Evolutionary conservation across 768 basidiomycete genomes (phyloP).

Genomic region (Galerina sulciceps): DNA sequence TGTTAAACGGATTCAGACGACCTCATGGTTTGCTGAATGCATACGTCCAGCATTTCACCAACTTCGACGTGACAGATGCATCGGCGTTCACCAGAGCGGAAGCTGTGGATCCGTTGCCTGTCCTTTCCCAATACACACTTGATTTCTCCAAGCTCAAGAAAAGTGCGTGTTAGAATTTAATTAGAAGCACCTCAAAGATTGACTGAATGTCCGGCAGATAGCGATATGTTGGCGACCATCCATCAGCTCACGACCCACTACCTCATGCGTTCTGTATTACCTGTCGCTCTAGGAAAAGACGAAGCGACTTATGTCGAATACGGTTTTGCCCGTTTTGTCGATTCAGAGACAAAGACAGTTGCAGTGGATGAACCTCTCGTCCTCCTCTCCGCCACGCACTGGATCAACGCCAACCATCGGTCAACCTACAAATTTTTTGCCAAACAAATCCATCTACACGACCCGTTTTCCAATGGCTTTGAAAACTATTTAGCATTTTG

Average conservation of each 20-base stretch:
- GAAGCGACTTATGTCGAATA: constrained; percentile 46
- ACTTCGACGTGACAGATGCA: constrained; percentile 43
- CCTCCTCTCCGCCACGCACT: constrained; percentile 43
- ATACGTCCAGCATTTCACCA: constrained; percentile 44
- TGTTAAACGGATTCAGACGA: constrained; percentile 39
- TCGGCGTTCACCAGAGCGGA: constrained; percentile 32
- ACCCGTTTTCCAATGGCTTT: constrained; percentile 42
- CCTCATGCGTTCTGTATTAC: constrained; percentile 44
- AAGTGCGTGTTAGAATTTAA: constrained; percentile 28
- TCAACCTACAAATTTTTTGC: constrained; percentile 42
- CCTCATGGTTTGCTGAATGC: constrained; percentile 45
- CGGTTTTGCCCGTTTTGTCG: constrained; percentile 48
- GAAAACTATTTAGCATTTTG: constrained; percentile 50
- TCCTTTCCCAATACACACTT: constrained; percentile 40
- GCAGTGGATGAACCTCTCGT: constrained; percentile 49
- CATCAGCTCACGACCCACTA: constrained; percentile 42
- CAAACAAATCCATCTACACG: constrained; percentile 35
- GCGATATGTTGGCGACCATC: constrained; percentile 41
- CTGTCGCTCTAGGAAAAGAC: constrained; percentile 39
- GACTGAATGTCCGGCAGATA: constrained; percentile 26
- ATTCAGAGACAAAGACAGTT: constrained; percentile 40
- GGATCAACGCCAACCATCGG: constrained; percentile 41
- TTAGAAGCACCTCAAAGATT: background rate
- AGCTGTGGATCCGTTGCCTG: constrained; percentile 27
- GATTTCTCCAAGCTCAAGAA: constrained; percentile 47